Evolutionary conservation across 495 filamentous ascomycete genomes (phyloP).

Genomic region (Neurospora tetraspora): DNA sequence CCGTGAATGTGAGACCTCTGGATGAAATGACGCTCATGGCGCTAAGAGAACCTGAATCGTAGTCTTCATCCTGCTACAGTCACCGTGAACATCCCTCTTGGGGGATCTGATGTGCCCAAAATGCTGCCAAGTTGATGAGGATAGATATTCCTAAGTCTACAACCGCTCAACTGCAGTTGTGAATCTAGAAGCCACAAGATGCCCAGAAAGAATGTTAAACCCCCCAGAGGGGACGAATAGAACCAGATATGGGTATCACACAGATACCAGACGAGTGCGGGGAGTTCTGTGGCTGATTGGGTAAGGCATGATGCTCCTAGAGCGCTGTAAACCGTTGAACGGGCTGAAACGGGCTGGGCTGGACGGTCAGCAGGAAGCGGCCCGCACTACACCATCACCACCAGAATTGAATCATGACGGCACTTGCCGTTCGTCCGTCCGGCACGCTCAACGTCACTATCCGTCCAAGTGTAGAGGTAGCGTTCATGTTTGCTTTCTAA

Average conservation of each 20-base stretch:
- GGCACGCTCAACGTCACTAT: not conserved
- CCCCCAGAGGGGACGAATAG: not conserved
- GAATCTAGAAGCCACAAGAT: not conserved
- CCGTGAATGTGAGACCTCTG: not conserved
- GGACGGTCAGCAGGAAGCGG: not conserved
- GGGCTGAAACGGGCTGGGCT: not conserved
- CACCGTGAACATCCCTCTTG: not conserved
- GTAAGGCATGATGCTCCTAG: not conserved
- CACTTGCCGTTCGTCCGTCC: not conserved
- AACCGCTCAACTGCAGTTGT: not conserved
- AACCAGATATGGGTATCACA: not conserved
- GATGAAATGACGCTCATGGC: not conserved
- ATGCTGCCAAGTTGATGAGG: not conserved
- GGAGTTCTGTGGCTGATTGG: not conserved
- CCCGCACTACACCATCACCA: not conserved
- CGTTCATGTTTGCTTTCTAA: not conserved
- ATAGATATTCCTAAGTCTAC: not conserved
- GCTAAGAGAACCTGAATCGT: not conserved
- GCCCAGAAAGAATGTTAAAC: not conserved
- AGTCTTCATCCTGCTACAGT: not conserved
- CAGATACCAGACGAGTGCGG: not conserved
- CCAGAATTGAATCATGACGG: not conserved
- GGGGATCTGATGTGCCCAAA: not conserved
- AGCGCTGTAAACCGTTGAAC: not conserved
- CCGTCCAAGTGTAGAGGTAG: not conserved